These are phyloP conservation scores for Bruguiera sexangula DNA, from an alignment of 345 rosid species.

Conservation along the genomic window DNA sequence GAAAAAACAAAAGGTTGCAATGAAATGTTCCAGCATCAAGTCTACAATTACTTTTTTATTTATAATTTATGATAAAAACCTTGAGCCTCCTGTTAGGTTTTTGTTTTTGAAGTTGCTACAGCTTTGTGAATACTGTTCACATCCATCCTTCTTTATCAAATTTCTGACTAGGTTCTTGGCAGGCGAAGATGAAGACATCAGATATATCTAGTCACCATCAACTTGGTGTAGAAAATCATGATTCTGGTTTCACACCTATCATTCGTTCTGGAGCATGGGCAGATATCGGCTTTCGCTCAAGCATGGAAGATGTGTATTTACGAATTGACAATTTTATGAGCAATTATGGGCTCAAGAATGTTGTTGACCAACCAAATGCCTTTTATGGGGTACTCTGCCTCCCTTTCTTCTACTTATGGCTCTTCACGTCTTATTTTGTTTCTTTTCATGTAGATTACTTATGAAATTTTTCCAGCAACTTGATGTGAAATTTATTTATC, in stretches of 20 bases:
- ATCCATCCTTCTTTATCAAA: background rate
- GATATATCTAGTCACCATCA: slow-evolving; percentile 42
- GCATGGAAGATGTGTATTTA: slow-evolving; percentile 77
- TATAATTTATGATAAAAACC: no score
- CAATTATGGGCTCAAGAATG: slow-evolving; percentile 43
- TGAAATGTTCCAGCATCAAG: no score
- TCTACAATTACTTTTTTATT: no score
- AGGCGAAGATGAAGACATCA: slow-evolving; percentile 55
- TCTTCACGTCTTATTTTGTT: background rate
- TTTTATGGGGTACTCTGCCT: slow-evolving; percentile 69
- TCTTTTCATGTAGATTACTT: no score
- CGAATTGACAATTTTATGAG: slow-evolving; percentile 57
- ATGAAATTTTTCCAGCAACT: no score
- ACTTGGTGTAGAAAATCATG: slow-evolving; percentile 32
- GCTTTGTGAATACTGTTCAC: background rate
- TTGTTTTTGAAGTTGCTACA: background rate
- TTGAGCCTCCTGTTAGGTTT: background rate
- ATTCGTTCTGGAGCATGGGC: slow-evolving; percentile 88
- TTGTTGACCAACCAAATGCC: slow-evolving; percentile 55
- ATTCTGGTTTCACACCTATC: slow-evolving; percentile 46
- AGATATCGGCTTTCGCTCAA: slow-evolving; percentile 63
- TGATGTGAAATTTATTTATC: no score
- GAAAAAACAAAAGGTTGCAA: no score
- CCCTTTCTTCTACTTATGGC: background rate
- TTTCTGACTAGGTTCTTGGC: slow-evolving; percentile 30